Conservation (phyloP, 1,139 yeast species). For the Lodderomyces theae region DNA sequence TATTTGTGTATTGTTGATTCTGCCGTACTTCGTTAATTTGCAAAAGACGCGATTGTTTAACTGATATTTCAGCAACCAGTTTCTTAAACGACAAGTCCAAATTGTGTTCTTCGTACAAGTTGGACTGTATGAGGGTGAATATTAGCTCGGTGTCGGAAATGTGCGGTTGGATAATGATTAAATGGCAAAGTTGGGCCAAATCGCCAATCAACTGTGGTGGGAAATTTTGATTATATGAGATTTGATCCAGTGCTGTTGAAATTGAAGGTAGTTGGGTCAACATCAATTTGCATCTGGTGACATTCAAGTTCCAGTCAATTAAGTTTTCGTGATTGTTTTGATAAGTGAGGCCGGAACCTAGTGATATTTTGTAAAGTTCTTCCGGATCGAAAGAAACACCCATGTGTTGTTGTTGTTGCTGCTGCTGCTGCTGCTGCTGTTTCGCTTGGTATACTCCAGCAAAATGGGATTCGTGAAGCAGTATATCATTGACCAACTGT, state of each 20-base stretch:
- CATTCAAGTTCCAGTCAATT: constrained; percentile 50
- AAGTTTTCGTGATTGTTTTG: constrained; percentile 41
- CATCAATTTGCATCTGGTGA: constrained; percentile 44
- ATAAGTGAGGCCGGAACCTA: constrained; percentile 41
- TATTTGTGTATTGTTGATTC: constrained; percentile 16
- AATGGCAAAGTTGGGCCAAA: constrained; percentile 40
- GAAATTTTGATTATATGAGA: constrained; percentile 31
- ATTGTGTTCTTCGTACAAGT: constrained; percentile 48
- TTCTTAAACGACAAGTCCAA: constrained; percentile 44
- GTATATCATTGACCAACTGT: constrained; percentile 44
- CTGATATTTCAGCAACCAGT: constrained; percentile 53
- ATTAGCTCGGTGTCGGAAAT: constrained; percentile 46
- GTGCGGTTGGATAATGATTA: constrained; percentile 40
- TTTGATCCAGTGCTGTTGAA: constrained; percentile 34
- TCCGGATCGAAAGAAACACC: constrained; percentile 15
- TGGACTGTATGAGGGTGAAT: constrained; percentile 39
- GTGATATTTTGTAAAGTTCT: constrained; percentile 37
- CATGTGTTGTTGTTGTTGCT: constrained; percentile 2
- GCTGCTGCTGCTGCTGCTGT: constrained; percentile 3
- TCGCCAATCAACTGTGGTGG: constrained; percentile 47
- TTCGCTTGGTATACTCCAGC: constrained; percentile 6
- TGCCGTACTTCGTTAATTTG: constrained; percentile 29
- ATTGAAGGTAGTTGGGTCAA: constrained; percentile 39
- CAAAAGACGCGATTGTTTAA: constrained; percentile 45
- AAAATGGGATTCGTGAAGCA: constrained; percentile 38